Percentiles rank a stretch among this genome's conserved stretches.
Conservation (phyloP, 768 basidiomycete species). For the Termitomyces sp. region DNA sequence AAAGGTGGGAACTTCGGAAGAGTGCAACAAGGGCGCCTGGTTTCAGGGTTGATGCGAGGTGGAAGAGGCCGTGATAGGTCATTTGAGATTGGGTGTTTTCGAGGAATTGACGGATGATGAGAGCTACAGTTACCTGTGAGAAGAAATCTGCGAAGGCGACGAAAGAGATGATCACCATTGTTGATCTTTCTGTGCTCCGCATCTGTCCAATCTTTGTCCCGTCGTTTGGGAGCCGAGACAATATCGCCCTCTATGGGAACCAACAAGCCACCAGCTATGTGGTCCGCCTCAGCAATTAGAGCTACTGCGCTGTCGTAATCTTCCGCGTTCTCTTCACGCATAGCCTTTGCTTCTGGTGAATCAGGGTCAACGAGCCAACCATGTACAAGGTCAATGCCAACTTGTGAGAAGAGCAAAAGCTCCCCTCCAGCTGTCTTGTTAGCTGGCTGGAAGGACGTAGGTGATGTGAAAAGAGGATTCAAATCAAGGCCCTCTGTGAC, state of each 20-base stretch:
- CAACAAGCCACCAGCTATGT: slow-evolving; percentile 60
- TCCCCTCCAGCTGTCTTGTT: slow-evolving; percentile 60
- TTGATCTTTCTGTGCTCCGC: slow-evolving; percentile 63
- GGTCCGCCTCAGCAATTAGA: slow-evolving; percentile 77
- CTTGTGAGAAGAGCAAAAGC: slow-evolving; percentile 81
- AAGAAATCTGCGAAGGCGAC: neutral
- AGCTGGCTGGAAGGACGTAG: slow-evolving; percentile 64
- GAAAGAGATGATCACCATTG: slow-evolving; percentile 49
- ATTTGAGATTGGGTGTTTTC: slow-evolving; percentile 74
- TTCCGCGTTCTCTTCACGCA: slow-evolving; percentile 39
- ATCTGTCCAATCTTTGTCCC: slow-evolving; percentile 34
- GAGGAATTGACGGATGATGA: slow-evolving; percentile 65
- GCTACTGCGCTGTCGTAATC: slow-evolving; percentile 77
- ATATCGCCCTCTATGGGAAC: slow-evolving; percentile 37
- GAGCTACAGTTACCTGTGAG: slow-evolving; percentile 38
- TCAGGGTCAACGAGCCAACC: slow-evolving; percentile 85
- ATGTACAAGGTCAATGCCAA: slow-evolving; percentile 77
- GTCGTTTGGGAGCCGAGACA: slow-evolving; percentile 14
- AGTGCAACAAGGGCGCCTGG: slow-evolving; percentile 67
- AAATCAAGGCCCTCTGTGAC: slow-evolving; percentile 82
- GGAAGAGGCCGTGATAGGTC: slow-evolving; percentile 85
- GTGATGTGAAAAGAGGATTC: slow-evolving; percentile 76
- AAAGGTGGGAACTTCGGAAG: slow-evolving; percentile 88
- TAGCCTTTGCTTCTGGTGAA: slow-evolving; percentile 51
- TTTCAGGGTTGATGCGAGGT: slow-evolving; percentile 62